Conservation (phyloP, 371 early-diverging fungal species). For the Neoconidiobolus thromboides region DNA sequence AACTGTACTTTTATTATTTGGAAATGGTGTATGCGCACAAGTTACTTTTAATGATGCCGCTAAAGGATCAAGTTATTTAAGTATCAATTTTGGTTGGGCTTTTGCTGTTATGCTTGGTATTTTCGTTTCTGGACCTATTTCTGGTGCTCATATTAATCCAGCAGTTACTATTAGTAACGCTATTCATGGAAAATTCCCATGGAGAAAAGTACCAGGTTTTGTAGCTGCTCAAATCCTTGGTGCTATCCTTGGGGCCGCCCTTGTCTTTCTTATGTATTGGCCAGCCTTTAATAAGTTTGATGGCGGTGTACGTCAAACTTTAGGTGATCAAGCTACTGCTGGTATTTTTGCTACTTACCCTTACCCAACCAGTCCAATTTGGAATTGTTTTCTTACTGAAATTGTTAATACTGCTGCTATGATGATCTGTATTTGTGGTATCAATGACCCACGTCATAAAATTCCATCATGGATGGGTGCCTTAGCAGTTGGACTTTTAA, state of each 20-base stretch:
- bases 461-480: conserved; percentile 23
- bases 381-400: conserved; percentile 52
- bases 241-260: conserved; percentile 47
- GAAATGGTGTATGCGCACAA: conserved; percentile 42
- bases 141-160: conserved; percentile 69
- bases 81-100: conserved; percentile 33
- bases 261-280: conserved; percentile 27
- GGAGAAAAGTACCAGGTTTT: conserved; percentile 36
- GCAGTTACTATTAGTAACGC: conserved; percentile 52
- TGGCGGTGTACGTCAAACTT: conserved; percentile 27
- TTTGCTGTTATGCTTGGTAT: conserved; percentile 34
- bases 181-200: conserved; percentile 42
- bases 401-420: conserved; percentile 58
- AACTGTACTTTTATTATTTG: conserved; percentile 40
- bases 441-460: conserved; percentile 45
- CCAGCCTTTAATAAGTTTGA: conserved; percentile 32
- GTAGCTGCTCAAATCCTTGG: conserved; percentile 40
- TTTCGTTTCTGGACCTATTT: conserved; percentile 49
- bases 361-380: conserved; percentile 24
- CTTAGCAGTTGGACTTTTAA: conserved; percentile 35
- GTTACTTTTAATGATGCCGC: conserved; percentile 9
- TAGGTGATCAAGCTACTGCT: conserved; percentile 23
- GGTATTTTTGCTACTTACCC: conserved; percentile 53
- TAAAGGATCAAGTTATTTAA: conserved; percentile 17
- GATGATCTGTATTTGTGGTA: conserved; percentile 40